Percentiles rank a stretch among this genome's conserved stretches.
Evolutionary conservation across 108 stramenopile species (phyloP).

Genomic region (Discostella stelligeroides): DNA sequence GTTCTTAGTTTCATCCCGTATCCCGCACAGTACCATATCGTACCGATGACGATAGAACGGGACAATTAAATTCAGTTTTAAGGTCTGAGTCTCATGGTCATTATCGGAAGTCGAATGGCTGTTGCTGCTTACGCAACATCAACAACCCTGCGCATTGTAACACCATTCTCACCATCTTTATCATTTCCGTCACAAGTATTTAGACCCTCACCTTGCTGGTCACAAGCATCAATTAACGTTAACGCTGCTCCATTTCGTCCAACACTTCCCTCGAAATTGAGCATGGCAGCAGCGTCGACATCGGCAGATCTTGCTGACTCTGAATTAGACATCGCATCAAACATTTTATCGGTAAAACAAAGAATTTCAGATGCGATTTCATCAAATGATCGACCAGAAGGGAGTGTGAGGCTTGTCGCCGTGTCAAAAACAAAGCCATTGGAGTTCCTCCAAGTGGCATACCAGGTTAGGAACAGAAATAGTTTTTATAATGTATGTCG

Average conservation of each 20-base stretch:
- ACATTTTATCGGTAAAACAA: conserved; percentile 32
- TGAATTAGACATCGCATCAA: conserved; percentile 29
- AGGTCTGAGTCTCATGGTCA: neutral
- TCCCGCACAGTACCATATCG: no score
- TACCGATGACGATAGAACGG: no score
- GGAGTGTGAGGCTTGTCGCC: conserved; percentile 76
- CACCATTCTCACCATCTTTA: conserved; percentile 10
- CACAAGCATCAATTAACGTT: neutral
- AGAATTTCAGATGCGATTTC: conserved; percentile 32
- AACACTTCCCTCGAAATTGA: neutral
- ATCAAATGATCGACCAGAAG: conserved; percentile 24
- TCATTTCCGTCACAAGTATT: neutral
- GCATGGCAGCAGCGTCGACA: conserved; percentile 13
- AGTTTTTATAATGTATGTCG: neutral
- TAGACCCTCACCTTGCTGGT: neutral
- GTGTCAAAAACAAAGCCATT: conserved; percentile 97
- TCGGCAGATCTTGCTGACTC: conserved; percentile 19
- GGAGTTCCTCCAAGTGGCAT: conserved; percentile 81
- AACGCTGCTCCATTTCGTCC: neutral
- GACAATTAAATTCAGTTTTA: no score
- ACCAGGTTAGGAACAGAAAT: conserved; percentile 49
- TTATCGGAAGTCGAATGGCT: conserved; percentile 1
- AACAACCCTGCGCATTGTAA: conserved; percentile 5
- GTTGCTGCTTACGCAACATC: conserved; percentile 7
- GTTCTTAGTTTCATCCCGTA: no score